phyloP scores from a whole-genome alignment of 2,329 filamentous ascomycete genomes.

The Nannizzia gypsea region DNA sequence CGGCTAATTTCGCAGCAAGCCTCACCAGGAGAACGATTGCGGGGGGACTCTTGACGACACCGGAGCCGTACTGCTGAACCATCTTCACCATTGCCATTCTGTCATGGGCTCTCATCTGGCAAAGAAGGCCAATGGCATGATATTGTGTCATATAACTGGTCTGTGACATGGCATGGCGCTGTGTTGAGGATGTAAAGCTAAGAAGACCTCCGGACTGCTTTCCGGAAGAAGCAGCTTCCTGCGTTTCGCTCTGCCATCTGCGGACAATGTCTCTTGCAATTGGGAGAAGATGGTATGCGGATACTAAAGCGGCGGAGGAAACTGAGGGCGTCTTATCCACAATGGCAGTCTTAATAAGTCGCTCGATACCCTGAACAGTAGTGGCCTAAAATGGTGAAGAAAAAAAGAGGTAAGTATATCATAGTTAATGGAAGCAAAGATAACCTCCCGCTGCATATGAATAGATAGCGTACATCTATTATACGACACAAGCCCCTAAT shows the following conservation, averaged over 20 bases:
- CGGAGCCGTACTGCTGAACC: slow-evolving; percentile 97
- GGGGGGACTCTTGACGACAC: slow-evolving; percentile 87
- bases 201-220: slow-evolving; percentile 88
- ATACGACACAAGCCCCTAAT: slow-evolving; percentile 92
- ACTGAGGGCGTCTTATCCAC: slow-evolving; percentile 98
- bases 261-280: slow-evolving; percentile 90
- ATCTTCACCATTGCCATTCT: slow-evolving; percentile 98
- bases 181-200: slow-evolving; percentile 72
- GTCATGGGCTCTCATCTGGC: slow-evolving; percentile 95
- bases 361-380: slow-evolving; percentile 93
- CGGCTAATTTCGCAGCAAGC: slow-evolving; percentile 81
- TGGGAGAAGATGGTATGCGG: slow-evolving; percentile 92
- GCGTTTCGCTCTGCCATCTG: slow-evolving; percentile 97
- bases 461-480: slow-evolving; percentile 60
- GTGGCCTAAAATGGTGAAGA: slow-evolving; percentile 51
- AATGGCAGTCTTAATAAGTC: slow-evolving; percentile 97
- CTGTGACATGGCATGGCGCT: slow-evolving; percentile 57
- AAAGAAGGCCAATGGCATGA: slow-evolving; percentile 91
- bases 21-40: slow-evolving; percentile 87
- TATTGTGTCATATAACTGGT: slow-evolving; percentile 98
- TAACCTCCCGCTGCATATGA: neutral
- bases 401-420: slow-evolving; percentile 16
- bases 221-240: slow-evolving; percentile 81
- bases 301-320: slow-evolving; percentile 88
- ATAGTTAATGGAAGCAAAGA: neutral